These are phyloP conservation scores for Barnettozyma populi DNA, from an alignment of 805 yeast species.

Conservation along the genomic window DNA sequence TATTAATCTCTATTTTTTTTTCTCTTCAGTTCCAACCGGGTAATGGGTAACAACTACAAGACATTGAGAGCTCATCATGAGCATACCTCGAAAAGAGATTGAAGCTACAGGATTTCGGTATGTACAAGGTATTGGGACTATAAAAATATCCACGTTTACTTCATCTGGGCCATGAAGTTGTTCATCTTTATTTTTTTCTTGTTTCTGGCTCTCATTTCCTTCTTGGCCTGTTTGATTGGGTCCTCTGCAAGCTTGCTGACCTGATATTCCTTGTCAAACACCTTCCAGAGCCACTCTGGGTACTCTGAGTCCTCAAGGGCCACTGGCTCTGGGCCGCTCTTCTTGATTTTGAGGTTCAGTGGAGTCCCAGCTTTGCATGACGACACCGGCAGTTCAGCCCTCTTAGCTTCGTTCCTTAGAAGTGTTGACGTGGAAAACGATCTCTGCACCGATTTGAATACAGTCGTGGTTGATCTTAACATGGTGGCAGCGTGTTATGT, in stretches of 20 bases:
- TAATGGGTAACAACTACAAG: neutral
- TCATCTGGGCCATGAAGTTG: slow-evolving; percentile 62
- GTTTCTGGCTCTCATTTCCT: slow-evolving; percentile 61
- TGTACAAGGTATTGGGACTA: neutral
- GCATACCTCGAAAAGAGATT: no score
- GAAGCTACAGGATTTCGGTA: neutral
- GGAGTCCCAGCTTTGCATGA: slow-evolving; percentile 69
- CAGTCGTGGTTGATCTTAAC: neutral
- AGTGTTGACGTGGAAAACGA: slow-evolving; percentile 1
- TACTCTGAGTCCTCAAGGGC: slow-evolving; percentile 86
- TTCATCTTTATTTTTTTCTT: slow-evolving; percentile 66
- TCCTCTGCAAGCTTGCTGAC: slow-evolving; percentile 49
- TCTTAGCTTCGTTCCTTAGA: slow-evolving; percentile 4
- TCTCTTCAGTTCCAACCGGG: neutral
- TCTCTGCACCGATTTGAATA: neutral
- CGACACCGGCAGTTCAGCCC: slow-evolving; percentile 25
- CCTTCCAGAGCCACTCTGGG: slow-evolving; percentile 92
- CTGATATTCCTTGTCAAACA: slow-evolving; percentile 64
- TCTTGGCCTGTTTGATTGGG: slow-evolving; percentile 65
- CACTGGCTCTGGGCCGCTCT: slow-evolving; percentile 79
- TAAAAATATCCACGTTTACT: slow-evolving; percentile 3
- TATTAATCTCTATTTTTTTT: neutral
- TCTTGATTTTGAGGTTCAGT: slow-evolving; percentile 65
- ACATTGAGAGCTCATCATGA: no score
- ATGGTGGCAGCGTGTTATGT: neutral